phyloP scores from a whole-genome alignment of 2,329 filamentous ascomycete genomes.

The Ophidiomyces ophidiicola region DNA sequence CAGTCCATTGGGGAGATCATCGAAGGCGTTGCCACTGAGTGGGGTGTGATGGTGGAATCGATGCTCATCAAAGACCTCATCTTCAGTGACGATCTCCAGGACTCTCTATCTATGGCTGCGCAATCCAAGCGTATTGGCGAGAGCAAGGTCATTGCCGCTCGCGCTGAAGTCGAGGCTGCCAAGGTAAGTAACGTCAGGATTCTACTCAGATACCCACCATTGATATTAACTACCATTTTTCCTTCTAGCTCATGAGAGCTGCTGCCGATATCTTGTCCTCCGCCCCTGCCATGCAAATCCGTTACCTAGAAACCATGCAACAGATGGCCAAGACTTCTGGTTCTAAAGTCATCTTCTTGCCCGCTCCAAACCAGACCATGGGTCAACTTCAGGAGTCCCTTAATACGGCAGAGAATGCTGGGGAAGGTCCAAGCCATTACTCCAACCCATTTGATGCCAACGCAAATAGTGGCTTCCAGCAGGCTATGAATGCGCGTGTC shows the following conservation, averaged over 20 bases:
- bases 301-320: slow-evolving; percentile 97
- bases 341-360: slow-evolving; percentile 75
- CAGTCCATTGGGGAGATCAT: slow-evolving; percentile 94
- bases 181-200: slow-evolving; percentile 55
- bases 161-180: slow-evolving; percentile 90
- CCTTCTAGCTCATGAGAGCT: slow-evolving; percentile 37
- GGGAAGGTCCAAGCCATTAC: slow-evolving; percentile 45
- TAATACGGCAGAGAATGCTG: slow-evolving; percentile 40
- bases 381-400: slow-evolving; percentile 29
- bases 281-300: slow-evolving; percentile 94
- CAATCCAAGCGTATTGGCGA: slow-evolving; percentile 98
- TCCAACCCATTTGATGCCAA: slow-evolving; percentile 29
- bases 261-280: slow-evolving; percentile 86
- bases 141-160: slow-evolving; percentile 93
- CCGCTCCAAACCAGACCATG: slow-evolving; percentile 49
- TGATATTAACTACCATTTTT: not conserved
- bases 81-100: slow-evolving; percentile 89
- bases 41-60: slow-evolving; percentile 92
- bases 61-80: slow-evolving; percentile 99
- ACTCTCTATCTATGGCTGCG: slow-evolving; percentile 93
- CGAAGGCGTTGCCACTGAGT: slow-evolving; percentile 82
- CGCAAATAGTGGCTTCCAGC: slow-evolving; percentile 54
- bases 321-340: slow-evolving; percentile 88
- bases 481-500: slow-evolving; percentile 67
- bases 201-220: not conserved